Evolutionary conservation across 345 rosid species (phyloP).

Genomic region (Brassica rapa): DNA sequence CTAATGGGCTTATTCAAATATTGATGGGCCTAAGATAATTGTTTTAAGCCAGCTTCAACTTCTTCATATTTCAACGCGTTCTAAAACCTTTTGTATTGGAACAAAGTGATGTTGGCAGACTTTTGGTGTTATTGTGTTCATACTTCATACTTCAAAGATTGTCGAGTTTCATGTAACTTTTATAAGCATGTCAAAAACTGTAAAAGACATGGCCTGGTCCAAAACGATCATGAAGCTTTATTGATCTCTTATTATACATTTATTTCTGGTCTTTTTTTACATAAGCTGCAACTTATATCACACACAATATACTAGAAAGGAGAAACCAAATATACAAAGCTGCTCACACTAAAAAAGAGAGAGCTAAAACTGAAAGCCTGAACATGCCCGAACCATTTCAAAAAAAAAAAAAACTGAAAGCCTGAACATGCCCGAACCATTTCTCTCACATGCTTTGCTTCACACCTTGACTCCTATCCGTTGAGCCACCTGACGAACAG

Average conservation of each 20-base stretch:
- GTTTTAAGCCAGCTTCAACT: neutral
- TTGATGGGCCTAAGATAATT: neutral
- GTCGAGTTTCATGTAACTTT: neutral
- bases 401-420: slow-evolving; percentile 28
- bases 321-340: slow-evolving; percentile 31
- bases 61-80: neutral
- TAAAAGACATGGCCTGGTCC: neutral
- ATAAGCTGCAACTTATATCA: slow-evolving; percentile 4
- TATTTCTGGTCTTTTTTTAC: neutral
- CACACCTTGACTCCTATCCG: slow-evolving; percentile 73
- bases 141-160: neutral
- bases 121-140: neutral
- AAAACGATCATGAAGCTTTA: slow-evolving; percentile 26
- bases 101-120: neutral
- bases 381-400: slow-evolving; percentile 20
- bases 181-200: neutral
- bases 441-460: slow-evolving; percentile 21
- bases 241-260: slow-evolving; percentile 14
- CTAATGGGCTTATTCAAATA: neutral
- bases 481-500: slow-evolving; percentile 62
- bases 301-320: slow-evolving; percentile 17
- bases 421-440: slow-evolving; percentile 25
- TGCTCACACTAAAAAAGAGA: neutral
- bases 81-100: neutral
- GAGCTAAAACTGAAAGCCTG: slow-evolving; percentile 30